phyloP scores from a whole-genome alignment of 768 basidiomycete genomes.

The Candolleomyces eurysporus region DNA sequence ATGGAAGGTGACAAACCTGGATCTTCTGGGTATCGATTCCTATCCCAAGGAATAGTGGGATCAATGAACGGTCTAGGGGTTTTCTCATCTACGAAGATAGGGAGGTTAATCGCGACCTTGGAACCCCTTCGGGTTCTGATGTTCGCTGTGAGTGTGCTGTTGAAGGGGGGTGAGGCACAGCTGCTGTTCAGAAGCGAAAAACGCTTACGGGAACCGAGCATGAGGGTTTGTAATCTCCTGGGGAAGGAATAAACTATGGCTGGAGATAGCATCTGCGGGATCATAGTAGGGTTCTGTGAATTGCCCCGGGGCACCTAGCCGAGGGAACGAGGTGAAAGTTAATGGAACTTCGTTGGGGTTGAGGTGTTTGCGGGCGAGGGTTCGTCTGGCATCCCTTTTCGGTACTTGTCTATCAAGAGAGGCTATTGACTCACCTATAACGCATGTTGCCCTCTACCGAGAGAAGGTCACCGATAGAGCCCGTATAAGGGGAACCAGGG shows the following conservation, averaged over 20 bases:
- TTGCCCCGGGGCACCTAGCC: conserved; percentile 81
- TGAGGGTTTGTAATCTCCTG: conserved; percentile 97
- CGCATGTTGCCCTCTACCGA: conserved; percentile 95
- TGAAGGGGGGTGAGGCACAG: conserved; percentile 12
- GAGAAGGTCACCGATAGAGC: conserved; percentile 80
- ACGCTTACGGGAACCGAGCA: conserved; percentile 92
- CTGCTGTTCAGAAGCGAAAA: conserved; percentile 10
- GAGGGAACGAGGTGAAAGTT: conserved; percentile 94
- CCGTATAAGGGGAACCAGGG: conserved; percentile 92
- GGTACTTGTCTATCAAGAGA: background rate
- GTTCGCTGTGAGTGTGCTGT: conserved; percentile 94
- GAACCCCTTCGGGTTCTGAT: conserved; percentile 88
- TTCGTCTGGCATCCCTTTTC: conserved; percentile 54
- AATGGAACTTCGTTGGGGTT: conserved; percentile 85
- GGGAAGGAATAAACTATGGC: conserved; percentile 91
- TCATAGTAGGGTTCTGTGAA: conserved; percentile 91
- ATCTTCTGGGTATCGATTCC: conserved; percentile 82
- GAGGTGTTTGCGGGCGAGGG: conserved; percentile 79
- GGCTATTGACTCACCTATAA: conserved; percentile 56
- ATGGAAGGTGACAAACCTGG: conserved; percentile 47
- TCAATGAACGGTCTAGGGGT: conserved; percentile 91
- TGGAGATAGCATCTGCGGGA: conserved; percentile 75
- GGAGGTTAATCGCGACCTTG: conserved; percentile 94
- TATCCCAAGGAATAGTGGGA: conserved; percentile 87
- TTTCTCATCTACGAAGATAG: conserved; percentile 83